Evolutionary conservation across 331 rosid species (phyloP), one percentile per base, ranked within the genome.

Genomic region (Quercus tomentella): DNA sequence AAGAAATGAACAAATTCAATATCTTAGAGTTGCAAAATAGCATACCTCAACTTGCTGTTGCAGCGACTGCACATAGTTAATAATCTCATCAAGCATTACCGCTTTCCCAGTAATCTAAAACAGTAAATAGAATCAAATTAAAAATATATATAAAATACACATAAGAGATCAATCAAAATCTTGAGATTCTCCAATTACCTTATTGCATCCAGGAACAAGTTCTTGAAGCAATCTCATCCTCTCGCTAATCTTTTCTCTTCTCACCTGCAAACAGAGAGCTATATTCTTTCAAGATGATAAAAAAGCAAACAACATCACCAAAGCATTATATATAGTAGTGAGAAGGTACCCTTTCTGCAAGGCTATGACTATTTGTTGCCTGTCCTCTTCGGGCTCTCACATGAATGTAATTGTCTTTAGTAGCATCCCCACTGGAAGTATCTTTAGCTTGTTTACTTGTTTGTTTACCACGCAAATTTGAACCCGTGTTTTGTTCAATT

Each of bases 121-220:
- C 15, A 78, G 82, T 71, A 82, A 77, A 88, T 60, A 22, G 66
- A 70, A 76, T 10, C 25, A 74, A 76, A 75, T 31, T 45, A 55
- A 81, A 74, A 6, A 81, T 0, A 58, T 8, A 25, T 71, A 72
- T 10, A 14, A 60, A 26, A 51, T 63, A 58, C 73, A 54, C 67
- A 57, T 17, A 61, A 67, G 76, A 80, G 75, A 82, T 57, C 55
- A 58, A 5, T 76, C 79, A 63, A 75, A 77, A 56, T 35, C 60
- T 45, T 75, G 73, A 66, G 49, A 56, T 52, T 45, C 71, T 62
- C 62, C 35, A 52, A 68, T 75, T 79, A 96, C 99, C 98, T 96
- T 96, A 81, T 91, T 96, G 89, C 99, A 96, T 43, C 99, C 99
- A 0, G 99, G 99, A 85, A 96, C 99, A 77, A 96, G 99, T 83